Conservation (phyloP, 768 basidiomycete genomes). For the Collybiopsis luxurians region DNA sequence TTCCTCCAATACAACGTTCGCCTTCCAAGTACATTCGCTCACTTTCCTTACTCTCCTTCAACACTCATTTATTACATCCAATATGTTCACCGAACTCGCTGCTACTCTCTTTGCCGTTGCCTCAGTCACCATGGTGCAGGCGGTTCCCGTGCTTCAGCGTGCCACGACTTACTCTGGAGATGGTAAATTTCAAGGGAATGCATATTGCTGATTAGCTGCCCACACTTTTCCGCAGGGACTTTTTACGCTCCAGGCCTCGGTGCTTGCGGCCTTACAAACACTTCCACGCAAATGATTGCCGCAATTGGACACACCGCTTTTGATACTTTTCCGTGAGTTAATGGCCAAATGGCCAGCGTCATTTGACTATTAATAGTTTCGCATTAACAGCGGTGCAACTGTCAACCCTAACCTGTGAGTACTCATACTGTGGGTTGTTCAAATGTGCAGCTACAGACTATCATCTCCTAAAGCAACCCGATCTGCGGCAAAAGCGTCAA, state of each 20-base stretch:
- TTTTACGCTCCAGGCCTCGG: conserved; percentile 34
- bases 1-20: too few species aligned
- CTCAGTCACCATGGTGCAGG: background rate
- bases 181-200: background rate
- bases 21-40: too few species aligned
- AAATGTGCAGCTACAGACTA: background rate
- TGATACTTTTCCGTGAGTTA: conserved; percentile 29
- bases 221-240: conserved; percentile 17
- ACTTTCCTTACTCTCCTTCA: too few species aligned
- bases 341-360: background rate
- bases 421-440: too few species aligned
- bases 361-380: background rate
- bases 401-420: conserved; percentile 40
- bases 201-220: background rate
- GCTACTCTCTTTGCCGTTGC: background rate
- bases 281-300: conserved; percentile 23
- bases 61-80: too few species aligned
- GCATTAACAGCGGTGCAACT: background rate
- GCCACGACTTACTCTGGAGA: background rate
- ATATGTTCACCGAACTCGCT: background rate
- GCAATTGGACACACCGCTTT: conserved; percentile 33
- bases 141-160: background rate
- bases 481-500: conserved; percentile 38
- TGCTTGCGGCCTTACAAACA: conserved; percentile 37
- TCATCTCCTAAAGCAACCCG: conserved; percentile 32